Conservation (phyloP, 352 stramenopile species). For the Elongisporangium senticosum region DNA sequence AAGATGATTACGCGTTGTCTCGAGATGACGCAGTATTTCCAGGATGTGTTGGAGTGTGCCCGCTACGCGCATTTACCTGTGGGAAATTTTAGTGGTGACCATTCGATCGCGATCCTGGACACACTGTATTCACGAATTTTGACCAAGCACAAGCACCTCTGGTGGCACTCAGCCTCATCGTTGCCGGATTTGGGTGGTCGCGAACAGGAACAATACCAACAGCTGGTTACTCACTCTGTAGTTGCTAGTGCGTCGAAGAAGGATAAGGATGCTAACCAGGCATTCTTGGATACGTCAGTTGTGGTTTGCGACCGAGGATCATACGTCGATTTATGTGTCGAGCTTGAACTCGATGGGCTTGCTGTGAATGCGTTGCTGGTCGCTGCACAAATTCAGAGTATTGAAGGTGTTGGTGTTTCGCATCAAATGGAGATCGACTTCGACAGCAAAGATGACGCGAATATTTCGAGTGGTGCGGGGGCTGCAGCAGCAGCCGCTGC, state of each 20-base stretch:
- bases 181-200: constrained; percentile 87
- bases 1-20: constrained; percentile 72
- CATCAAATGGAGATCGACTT: constrained; percentile 71
- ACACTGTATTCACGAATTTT: constrained; percentile 91
- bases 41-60: constrained; percentile 83
- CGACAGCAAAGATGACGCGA: constrained; percentile 23
- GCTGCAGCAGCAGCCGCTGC: constrained; percentile 13
- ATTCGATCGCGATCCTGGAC: constrained; percentile 90
- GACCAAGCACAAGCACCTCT: constrained; percentile 91
- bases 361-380: constrained; percentile 76
- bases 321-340: constrained; percentile 81
- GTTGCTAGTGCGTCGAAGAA: constrained; percentile 15
- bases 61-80: constrained; percentile 92
- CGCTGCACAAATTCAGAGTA: constrained; percentile 61
- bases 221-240: constrained; percentile 45
- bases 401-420: constrained; percentile 52
- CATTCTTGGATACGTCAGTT: constrained; percentile 39
- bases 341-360: constrained; percentile 67
- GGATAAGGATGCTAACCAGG: constrained; percentile 14
- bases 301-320: constrained; percentile 90
- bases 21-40: constrained; percentile 85
- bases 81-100: constrained; percentile 92
- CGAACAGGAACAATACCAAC: constrained; percentile 84
- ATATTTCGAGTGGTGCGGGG: constrained; percentile 2
- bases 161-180: constrained; percentile 92